These are phyloP conservation scores for Eleusine indica DNA, from an alignment of 176 grass and related monocot genomes.

Conservation along the genomic window DNA sequence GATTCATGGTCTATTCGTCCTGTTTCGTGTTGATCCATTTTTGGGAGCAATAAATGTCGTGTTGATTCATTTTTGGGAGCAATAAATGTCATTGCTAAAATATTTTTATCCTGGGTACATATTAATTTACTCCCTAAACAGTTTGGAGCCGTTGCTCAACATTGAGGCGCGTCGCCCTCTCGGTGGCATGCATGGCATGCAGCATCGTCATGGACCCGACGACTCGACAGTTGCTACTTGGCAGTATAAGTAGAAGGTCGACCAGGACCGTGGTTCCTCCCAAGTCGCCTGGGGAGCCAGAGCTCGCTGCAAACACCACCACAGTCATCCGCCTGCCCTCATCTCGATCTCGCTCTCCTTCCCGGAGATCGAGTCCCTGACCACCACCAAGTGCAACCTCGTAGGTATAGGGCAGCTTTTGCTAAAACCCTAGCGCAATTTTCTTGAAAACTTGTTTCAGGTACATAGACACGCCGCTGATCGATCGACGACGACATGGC, in stretches of 20 bases:
- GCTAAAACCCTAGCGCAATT: background rate
- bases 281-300: background rate
- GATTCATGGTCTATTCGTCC: background rate
- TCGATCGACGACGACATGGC: background rate
- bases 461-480: background rate
- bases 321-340: too few species aligned
- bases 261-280: background rate
- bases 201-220: too few species aligned
- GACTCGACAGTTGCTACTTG: too few species aligned
- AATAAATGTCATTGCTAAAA: background rate
- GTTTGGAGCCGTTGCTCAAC: too few species aligned
- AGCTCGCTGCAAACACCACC: background rate
- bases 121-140: background rate
- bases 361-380: too few species aligned
- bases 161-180: too few species aligned
- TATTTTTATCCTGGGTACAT: background rate
- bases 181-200: too few species aligned
- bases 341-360: too few species aligned
- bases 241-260: too few species aligned
- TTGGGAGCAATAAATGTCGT: background rate
- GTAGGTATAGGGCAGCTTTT: background rate
- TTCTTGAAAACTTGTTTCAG: background rate
- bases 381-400: too few species aligned
- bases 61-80: background rate
- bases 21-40: background rate